Evolutionary conservation across 2,329 filamentous ascomycete genomes (phyloP).

Genomic region (Aureobasidium mangrovei): DNA sequence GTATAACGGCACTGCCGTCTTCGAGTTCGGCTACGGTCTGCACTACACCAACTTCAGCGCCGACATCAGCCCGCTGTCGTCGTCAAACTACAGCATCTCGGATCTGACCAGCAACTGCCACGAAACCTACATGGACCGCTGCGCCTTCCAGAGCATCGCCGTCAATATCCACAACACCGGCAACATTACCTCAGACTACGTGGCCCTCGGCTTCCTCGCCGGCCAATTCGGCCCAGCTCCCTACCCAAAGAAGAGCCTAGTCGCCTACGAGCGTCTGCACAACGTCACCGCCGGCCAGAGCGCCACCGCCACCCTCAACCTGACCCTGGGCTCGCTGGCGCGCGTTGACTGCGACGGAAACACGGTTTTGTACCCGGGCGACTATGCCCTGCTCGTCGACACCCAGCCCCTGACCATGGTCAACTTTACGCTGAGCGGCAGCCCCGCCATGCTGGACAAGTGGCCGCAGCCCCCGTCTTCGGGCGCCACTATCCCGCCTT

Average conservation of each 20-base stretch:
- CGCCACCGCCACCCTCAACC: constrained; percentile 28
- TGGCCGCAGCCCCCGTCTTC: constrained; percentile 26
- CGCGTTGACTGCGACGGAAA: constrained; percentile 44
- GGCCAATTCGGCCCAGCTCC: constrained; percentile 42
- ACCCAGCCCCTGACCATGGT: constrained; percentile 32
- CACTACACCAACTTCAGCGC: constrained; percentile 49
- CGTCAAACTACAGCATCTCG: constrained; percentile 27
- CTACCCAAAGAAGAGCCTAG: constrained; percentile 45
- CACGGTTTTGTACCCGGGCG: constrained; percentile 45
- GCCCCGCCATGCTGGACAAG: constrained; percentile 34
- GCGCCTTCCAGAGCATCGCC: constrained; percentile 34
- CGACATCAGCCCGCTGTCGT: constrained; percentile 13
- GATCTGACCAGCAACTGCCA: constrained; percentile 30
- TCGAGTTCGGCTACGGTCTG: constrained; percentile 48
- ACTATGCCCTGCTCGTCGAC: constrained; percentile 42
- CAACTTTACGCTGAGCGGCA: constrained; percentile 41
- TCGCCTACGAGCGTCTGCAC: constrained; percentile 41
- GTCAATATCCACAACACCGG: constrained; percentile 44
- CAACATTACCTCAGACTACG: constrained; percentile 41
- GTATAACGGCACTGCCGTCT: constrained; percentile 44
- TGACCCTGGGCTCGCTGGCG: constrained; percentile 43
- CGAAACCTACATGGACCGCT: constrained; percentile 33
- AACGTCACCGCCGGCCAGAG: constrained; percentile 20
- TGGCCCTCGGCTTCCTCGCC: constrained; percentile 43
- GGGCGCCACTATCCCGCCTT: constrained; percentile 16